Conservation (phyloP, 2,329 filamentous ascomycete genomes). For the Ophiostoma himal-ulmi region DNA sequence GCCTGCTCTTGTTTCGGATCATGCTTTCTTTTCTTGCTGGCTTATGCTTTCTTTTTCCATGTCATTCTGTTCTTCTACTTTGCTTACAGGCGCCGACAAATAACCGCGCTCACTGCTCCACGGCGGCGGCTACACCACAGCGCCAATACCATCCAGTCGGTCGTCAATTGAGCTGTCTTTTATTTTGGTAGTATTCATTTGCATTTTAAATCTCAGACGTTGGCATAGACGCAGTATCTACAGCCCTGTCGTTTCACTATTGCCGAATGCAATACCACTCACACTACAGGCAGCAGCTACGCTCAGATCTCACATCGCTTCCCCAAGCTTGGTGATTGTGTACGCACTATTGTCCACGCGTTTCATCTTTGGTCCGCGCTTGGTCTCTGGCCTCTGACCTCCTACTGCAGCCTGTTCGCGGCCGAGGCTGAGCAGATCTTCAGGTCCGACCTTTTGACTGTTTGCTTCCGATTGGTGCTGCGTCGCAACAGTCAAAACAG, state of each 20-base stretch:
- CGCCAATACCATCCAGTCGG: neutral
- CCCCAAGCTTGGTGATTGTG: neutral
- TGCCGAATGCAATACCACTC: neutral
- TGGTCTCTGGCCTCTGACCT: neutral
- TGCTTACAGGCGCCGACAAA: neutral
- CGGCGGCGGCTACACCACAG: constrained; percentile 9
- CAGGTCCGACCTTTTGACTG: neutral
- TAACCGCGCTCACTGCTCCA: constrained; percentile 12
- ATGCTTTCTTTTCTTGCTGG: neutral
- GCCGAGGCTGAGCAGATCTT: constrained; percentile 10
- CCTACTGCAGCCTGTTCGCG: neutral
- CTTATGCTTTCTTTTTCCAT: neutral
- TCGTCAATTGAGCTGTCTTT: neutral
- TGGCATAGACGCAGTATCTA: neutral
- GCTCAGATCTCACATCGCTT: neutral
- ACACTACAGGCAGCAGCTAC: neutral
- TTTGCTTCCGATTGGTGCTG: neutral
- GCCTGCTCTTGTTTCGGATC: neutral
- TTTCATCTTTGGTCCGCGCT: neutral
- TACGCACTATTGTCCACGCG: neutral
- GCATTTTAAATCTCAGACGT: neutral
- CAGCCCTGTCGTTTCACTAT: constrained; percentile 4
- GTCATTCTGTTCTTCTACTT: neutral
- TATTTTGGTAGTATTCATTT: neutral
- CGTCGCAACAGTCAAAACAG: neutral